Evolutionary conservation across 129 eudicot species (phyloP).

Genomic region (Chrysanthemum makinoi): DNA sequence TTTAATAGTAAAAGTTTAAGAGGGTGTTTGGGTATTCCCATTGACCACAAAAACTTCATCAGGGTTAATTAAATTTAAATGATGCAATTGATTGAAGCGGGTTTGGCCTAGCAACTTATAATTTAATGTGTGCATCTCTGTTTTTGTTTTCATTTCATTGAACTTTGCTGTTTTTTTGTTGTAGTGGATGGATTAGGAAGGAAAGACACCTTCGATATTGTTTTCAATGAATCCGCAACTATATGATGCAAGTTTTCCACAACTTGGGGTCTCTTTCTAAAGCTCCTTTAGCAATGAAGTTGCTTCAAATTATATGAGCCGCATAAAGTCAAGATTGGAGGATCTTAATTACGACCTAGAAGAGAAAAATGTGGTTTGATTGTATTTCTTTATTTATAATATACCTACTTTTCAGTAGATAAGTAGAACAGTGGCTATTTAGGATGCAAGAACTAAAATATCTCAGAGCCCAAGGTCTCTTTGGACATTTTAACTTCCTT

Average conservation of each 20-base stretch:
- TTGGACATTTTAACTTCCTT: background rate
- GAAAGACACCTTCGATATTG: no score
- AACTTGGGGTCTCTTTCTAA: slow-evolving; percentile 64
- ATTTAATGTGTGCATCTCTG: no score
- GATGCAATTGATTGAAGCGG: no score
- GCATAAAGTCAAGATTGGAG: slow-evolving; percentile 47
- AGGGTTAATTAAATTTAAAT: no score
- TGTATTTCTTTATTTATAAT: slow-evolving; percentile 8
- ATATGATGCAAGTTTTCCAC: slow-evolving; percentile 1
- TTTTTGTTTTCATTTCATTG: no score
- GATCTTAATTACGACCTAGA: slow-evolving; percentile 54
- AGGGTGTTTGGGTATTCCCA: no score
- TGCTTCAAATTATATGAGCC: slow-evolving; percentile 44
- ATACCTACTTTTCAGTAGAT: slow-evolving; percentile 4
- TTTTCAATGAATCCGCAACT: no score
- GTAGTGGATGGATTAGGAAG: no score
- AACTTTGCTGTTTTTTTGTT: no score
- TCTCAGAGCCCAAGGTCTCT: background rate
- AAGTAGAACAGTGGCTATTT: background rate
- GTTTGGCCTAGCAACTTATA: no score
- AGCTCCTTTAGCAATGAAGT: slow-evolving; percentile 62
- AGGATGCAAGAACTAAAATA: background rate
- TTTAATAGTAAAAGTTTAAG: no score
- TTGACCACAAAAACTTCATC: no score
- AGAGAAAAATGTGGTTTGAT: slow-evolving; percentile 64